A percentile compares a stretch with the other conserved stretches of the same genome.
phyloP scores from a whole-genome alignment of 1,284 basidiomycete genomes.

The Papiliotrema flavescens region DNA sequence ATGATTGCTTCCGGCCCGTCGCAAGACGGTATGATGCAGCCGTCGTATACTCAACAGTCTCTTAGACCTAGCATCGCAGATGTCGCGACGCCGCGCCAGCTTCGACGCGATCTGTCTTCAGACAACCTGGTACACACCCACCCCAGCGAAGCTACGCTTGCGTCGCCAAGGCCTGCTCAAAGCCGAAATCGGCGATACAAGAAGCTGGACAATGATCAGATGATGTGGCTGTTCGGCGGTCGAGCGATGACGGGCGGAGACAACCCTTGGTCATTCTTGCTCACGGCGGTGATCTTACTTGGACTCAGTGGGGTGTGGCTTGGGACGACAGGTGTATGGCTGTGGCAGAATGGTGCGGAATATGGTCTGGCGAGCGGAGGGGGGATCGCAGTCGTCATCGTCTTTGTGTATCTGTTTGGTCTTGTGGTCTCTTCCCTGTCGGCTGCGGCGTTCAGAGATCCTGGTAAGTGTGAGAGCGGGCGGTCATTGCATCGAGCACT shows the following conservation, averaged over 20 bases:
- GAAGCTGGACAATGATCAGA: conserved; percentile 25
- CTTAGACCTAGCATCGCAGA: conserved; percentile 18
- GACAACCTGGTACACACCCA: conserved; percentile 20
- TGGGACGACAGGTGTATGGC: conserved; percentile 77
- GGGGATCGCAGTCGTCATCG: conserved; percentile 70
- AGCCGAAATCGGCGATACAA: conserved; percentile 13
- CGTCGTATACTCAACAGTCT: not conserved
- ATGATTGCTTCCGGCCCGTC: not conserved
- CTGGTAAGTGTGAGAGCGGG: conserved; percentile 50
- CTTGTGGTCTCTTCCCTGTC: conserved; percentile 34
- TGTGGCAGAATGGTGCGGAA: conserved; percentile 72
- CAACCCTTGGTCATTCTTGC: conserved; percentile 69
- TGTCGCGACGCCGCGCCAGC: conserved; percentile 18
- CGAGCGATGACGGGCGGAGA: conserved; percentile 78
- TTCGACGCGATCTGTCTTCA: conserved; percentile 16
- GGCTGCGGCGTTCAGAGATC: conserved; percentile 71
- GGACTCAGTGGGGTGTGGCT: conserved; percentile 73
- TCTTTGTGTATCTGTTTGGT: conserved; percentile 52
- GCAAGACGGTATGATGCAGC: not conserved
- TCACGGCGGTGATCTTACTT: conserved; percentile 60
- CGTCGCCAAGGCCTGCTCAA: not conserved
- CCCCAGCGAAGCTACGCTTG: not conserved
- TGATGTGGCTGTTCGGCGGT: conserved; percentile 67
- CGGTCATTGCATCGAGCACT: not conserved
- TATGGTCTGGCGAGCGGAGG: conserved; percentile 70